Evolutionary conservation across 495 filamentous ascomycete species (phyloP).

Genomic region (Tricharina praecox): DNA sequence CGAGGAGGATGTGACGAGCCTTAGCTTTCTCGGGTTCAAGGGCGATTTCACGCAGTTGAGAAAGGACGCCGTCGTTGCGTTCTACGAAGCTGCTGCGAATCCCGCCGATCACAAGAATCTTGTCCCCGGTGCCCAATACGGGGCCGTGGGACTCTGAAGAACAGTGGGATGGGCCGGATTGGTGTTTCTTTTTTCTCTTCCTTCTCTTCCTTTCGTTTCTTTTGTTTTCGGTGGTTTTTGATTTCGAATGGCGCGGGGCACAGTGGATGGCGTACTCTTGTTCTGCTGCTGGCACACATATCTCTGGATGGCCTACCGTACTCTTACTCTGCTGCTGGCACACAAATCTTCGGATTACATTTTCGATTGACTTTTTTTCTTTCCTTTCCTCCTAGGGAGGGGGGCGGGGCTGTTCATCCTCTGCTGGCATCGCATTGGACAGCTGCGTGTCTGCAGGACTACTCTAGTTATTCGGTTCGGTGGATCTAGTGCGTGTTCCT

Average conservation of each 20-base stretch:
- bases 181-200: slow-evolving; percentile 4
- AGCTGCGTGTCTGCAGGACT: too few species aligned
- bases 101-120: slow-evolving; percentile 55
- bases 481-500: too few species aligned
- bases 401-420: too few species aligned
- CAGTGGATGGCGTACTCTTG: not conserved
- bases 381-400: too few species aligned
- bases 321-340: too few species aligned
- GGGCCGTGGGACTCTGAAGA: slow-evolving; percentile 17
- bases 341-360: too few species aligned
- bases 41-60: slow-evolving; percentile 79
- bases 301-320: too few species aligned
- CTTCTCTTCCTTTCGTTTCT: not conserved
- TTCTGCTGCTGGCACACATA: not conserved
- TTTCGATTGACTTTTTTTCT: too few species aligned
- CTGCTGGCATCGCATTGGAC: too few species aligned
- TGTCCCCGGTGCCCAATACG: slow-evolving; percentile 17
- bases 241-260: not conserved
- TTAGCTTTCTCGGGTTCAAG: slow-evolving; percentile 80
- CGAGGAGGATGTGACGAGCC: slow-evolving; percentile 51
- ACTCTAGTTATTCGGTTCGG: too few species aligned
- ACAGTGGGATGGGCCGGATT: too few species aligned
- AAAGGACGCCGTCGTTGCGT: slow-evolving; percentile 61
- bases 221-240: not conserved
- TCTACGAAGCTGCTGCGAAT: slow-evolving; percentile 90